These are phyloP conservation scores for Begonia masoniana DNA, from an alignment of 306 rosid genomes.

Conservation along the genomic window DNA sequence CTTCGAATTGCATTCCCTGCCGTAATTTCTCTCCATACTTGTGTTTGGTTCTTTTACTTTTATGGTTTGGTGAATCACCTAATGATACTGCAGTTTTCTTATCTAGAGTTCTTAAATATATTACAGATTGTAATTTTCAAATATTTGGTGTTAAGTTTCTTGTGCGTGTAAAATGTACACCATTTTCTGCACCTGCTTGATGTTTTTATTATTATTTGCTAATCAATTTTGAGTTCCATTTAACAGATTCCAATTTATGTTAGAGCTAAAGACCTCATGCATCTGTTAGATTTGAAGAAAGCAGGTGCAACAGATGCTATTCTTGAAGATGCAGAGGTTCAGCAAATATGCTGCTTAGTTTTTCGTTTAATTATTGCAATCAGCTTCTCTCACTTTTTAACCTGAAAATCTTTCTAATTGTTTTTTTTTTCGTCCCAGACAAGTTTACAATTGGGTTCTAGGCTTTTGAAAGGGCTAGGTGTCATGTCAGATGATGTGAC, in stretches of 20 bases:
- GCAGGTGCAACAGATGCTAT: slow-evolving; percentile 92
- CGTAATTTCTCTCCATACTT: slow-evolving; percentile 29
- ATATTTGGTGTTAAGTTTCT: no score
- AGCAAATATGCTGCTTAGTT: neutral
- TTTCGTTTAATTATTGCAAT: no score
- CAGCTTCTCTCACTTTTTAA: neutral
- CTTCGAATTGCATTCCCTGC: slow-evolving; percentile 68
- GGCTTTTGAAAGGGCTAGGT: slow-evolving; percentile 89
- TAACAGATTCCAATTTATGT: slow-evolving; percentile 86
- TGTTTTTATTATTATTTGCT: slow-evolving; percentile 9
- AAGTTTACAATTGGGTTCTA: slow-evolving; percentile 92
- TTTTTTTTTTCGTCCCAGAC: slow-evolving; percentile 41
- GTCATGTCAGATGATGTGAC: slow-evolving; percentile 93
- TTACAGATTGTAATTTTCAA: no score
- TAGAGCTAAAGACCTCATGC: slow-evolving; percentile 72
- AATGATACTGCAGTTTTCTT: no score
- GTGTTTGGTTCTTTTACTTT: neutral
- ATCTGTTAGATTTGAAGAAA: slow-evolving; percentile 81
- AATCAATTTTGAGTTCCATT: slow-evolving; percentile 12
- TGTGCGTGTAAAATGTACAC: no score
- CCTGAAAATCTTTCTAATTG: slow-evolving; percentile 9
- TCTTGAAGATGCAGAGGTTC: slow-evolving; percentile 88
- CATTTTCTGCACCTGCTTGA: no score
- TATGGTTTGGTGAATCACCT: neutral
- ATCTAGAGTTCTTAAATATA: no score